A percentile compares a stretch with the other conserved stretches of the same genome.
phyloP scores from a whole-genome alignment of 331 rosid genomes.

The Malus hybrid region DNA sequence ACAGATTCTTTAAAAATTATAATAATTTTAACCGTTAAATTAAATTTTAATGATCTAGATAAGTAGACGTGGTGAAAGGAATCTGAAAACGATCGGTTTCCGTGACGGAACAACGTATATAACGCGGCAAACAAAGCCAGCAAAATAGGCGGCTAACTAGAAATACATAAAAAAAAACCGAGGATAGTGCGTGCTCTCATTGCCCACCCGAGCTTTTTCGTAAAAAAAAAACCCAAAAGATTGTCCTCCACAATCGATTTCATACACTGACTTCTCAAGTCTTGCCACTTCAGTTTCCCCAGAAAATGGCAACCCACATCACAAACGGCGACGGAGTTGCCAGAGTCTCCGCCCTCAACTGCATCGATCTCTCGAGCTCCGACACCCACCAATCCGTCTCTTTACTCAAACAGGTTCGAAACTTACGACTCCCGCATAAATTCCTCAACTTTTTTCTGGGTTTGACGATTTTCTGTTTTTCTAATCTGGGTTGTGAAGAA shows the following conservation, averaged over 20 bases:
- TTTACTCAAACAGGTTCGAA: slow-evolving; percentile 69
- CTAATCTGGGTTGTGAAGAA: not conserved
- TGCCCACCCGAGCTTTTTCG: not conserved
- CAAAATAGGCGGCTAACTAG: not conserved
- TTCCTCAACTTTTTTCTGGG: not conserved
- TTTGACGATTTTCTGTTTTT: not conserved
- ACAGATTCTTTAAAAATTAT: too few species aligned
- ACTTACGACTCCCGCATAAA: not conserved
- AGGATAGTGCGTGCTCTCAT: not conserved
- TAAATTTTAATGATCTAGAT: too few species aligned
- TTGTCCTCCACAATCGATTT: not conserved
- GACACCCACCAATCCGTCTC: slow-evolving; percentile 61
- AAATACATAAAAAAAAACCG: not conserved
- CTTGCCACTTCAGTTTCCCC: not conserved
- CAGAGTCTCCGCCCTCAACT: slow-evolving; percentile 48
- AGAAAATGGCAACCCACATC: slow-evolving; percentile 44
- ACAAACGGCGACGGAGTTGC: slow-evolving; percentile 5
- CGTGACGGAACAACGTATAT: too few species aligned
- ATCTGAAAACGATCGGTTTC: too few species aligned
- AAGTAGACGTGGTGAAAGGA: too few species aligned
- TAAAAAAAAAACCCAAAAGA: not conserved
- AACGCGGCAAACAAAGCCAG: not conserved
- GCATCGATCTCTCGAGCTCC: slow-evolving; percentile 67
- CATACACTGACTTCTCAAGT: not conserved
- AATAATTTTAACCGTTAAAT: too few species aligned